These are phyloP conservation scores for Pseudopithomyces chartarum DNA, from an alignment of 2,329 filamentous ascomycete species.

Conservation along the genomic window DNA sequence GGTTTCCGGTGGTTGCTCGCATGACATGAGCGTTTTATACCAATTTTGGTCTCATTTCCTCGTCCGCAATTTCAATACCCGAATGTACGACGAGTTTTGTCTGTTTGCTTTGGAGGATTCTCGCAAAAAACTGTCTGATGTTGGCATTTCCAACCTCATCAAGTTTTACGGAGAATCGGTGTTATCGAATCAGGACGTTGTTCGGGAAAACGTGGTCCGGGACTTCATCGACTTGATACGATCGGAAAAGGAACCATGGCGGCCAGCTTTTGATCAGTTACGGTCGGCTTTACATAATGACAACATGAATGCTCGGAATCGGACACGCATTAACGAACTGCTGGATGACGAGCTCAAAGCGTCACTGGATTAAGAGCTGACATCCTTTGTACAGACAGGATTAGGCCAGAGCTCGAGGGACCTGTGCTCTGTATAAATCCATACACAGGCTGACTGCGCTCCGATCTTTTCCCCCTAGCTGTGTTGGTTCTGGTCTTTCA, in stretches of 20 bases:
- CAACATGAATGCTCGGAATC: slow-evolving; percentile 59
- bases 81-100: slow-evolving; percentile 78
- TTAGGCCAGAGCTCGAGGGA: slow-evolving; percentile 3
- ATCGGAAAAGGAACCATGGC: slow-evolving; percentile 50
- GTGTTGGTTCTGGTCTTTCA: neutral
- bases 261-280: slow-evolving; percentile 57
- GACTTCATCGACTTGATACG: slow-evolving; percentile 62
- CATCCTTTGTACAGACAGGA: neutral
- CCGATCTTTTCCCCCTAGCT: slow-evolving; percentile 1
- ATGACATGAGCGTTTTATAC: slow-evolving; percentile 70
- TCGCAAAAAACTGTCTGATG: slow-evolving; percentile 54
- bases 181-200: slow-evolving; percentile 52
- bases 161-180: slow-evolving; percentile 68
- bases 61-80: slow-evolving; percentile 72
- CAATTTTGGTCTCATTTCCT: slow-evolving; percentile 77
- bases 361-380: slow-evolving; percentile 53
- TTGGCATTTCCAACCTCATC: slow-evolving; percentile 67
- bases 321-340: slow-evolving; percentile 60
- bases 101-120: slow-evolving; percentile 69
- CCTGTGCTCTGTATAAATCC: slow-evolving; percentile 1
- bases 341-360: slow-evolving; percentile 57
- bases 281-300: slow-evolving; percentile 60
- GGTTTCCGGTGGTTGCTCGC: slow-evolving; percentile 52
- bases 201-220: slow-evolving; percentile 58
- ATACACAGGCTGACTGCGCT: neutral